Evolutionary conservation across 495 filamentous ascomycete species (phyloP).

Genomic region (Hypomontagnella submonticulosa): DNA sequence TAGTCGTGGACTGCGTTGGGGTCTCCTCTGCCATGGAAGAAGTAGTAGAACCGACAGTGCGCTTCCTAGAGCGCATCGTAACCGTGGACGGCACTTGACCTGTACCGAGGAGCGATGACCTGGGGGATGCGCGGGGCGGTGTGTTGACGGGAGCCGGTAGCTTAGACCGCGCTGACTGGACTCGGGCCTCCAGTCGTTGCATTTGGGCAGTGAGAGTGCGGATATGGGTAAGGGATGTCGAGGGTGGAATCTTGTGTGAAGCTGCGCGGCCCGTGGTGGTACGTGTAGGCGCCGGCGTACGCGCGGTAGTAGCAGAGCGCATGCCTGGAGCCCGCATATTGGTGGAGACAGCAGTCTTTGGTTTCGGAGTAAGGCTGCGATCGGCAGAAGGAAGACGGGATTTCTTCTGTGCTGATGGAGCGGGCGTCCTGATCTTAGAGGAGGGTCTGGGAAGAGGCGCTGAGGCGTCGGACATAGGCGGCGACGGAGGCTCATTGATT

Average conservation of each 20-base stretch:
- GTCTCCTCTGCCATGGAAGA: slow-evolving; percentile 59
- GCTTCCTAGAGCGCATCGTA: slow-evolving; percentile 78
- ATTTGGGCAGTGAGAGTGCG: slow-evolving; percentile 94
- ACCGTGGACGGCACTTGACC: slow-evolving; percentile 76
- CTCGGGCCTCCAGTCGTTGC: slow-evolving; percentile 91
- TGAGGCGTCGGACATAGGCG: slow-evolving; percentile 79
- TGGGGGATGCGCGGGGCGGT: slow-evolving; percentile 83
- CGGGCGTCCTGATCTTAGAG: slow-evolving; percentile 47
- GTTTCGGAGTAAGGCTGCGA: slow-evolving; percentile 62
- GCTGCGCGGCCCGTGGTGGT: slow-evolving; percentile 50
- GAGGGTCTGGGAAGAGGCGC: slow-evolving; percentile 67
- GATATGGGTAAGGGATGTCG: slow-evolving; percentile 91
- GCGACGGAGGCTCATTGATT: slow-evolving; percentile 65
- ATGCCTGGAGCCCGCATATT: slow-evolving; percentile 48
- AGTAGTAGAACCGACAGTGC: slow-evolving; percentile 73
- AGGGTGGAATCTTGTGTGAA: slow-evolving; percentile 70
- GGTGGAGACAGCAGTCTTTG: slow-evolving; percentile 49
- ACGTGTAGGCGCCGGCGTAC: slow-evolving; percentile 45
- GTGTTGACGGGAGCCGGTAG: slow-evolving; percentile 82
- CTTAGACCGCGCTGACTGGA: slow-evolving; percentile 93
- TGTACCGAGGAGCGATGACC: slow-evolving; percentile 63
- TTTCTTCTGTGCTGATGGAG: slow-evolving; percentile 52
- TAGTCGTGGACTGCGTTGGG: slow-evolving; percentile 52
- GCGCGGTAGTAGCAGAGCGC: slow-evolving; percentile 51
- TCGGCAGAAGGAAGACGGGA: slow-evolving; percentile 60